Base-by-base conservation (phyloP, 148 eudicot genomes). In the Fagopyrum tataricum region DNA sequence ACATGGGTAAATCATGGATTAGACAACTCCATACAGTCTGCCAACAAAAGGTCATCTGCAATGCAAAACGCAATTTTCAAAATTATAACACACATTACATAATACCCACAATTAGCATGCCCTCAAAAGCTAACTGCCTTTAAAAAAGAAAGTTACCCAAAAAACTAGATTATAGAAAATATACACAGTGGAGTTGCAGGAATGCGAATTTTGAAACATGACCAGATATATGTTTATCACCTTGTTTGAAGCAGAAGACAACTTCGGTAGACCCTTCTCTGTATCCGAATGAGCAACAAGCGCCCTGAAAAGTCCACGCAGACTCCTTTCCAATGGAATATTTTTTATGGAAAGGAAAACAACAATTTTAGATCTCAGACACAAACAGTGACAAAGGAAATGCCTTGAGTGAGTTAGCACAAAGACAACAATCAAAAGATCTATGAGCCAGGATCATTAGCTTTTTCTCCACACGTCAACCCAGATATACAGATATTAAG, bases 11-110 rank as follows among this genome's bases (percentile, higher is more conserved):
- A 75, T 88, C 86, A 72, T 85, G 90, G 72, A 91, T 79, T 67
- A 94, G 84, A 79, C 84, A 85, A 75, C 76, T 90, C 98, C 98
- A 94, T 70, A 94, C 87, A 47, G 83, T 79, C 72, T 83, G 89
- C 98, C 97, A 94, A 42, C 91, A 89, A 66, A 76, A 79, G 68
- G 73, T 78, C 80, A 79, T 76, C 98, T 93, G 90, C 80, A 79
- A 49, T n/a, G n/a, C 9, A 39, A 37, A 39, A 37, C 15, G 18
- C 44, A 18, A 62, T 62, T 62, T 62, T 62, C n/a, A 13, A 59
- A 12, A 62, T 15, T 62, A 62, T 31, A 26, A 17, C 31, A 31
- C 42, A 64, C 69, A 37, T 31, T 14, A 15, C 43, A 37, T 37
- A 14, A 15, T 14, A 26, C 69, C 42, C 9, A 39, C 20, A 11